These are phyloP conservation scores for Kwoniella mangroviensis DNA, from an alignment of 768 basidiomycete genomes.

Conservation along the genomic window DNA sequence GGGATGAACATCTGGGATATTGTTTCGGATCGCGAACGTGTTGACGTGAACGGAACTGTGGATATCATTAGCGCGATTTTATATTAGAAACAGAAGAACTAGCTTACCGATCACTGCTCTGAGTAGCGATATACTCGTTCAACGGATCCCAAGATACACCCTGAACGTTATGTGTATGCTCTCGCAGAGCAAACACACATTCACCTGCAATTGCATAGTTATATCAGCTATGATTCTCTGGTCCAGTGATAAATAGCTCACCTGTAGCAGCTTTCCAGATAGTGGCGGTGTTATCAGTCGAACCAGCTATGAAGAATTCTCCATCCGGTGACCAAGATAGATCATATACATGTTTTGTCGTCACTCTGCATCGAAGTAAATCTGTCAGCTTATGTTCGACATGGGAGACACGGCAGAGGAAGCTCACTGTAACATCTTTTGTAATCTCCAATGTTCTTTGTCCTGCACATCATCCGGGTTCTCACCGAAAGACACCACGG, in stretches of 20 bases:
- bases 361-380: slow-evolving; percentile 66
- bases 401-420: neutral
- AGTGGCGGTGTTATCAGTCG: slow-evolving; percentile 88
- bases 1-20: slow-evolving; percentile 85
- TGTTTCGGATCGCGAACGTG: slow-evolving; percentile 75
- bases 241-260: slow-evolving; percentile 13
- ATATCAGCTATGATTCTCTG: slow-evolving; percentile 17
- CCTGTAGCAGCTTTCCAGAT: slow-evolving; percentile 55
- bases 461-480: slow-evolving; percentile 80
- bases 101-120: slow-evolving; percentile 80
- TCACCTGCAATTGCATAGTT: slow-evolving; percentile 30
- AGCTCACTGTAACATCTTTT: slow-evolving; percentile 75
- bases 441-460: slow-evolving; percentile 92
- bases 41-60: slow-evolving; percentile 86
- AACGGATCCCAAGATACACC: slow-evolving; percentile 99
- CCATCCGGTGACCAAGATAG: slow-evolving; percentile 96
- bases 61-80: neutral
- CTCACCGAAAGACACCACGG: slow-evolving; percentile 78
- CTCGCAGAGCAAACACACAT: slow-evolving; percentile 62
- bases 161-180: slow-evolving; percentile 96
- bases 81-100: neutral
- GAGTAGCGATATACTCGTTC: slow-evolving; percentile 96
- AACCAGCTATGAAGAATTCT: slow-evolving; percentile 91
- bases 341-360: slow-evolving; percentile 96
- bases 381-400: neutral